Conservation (phyloP, 345 rosid genomes). For the Odontarrhena argentea region DNA sequence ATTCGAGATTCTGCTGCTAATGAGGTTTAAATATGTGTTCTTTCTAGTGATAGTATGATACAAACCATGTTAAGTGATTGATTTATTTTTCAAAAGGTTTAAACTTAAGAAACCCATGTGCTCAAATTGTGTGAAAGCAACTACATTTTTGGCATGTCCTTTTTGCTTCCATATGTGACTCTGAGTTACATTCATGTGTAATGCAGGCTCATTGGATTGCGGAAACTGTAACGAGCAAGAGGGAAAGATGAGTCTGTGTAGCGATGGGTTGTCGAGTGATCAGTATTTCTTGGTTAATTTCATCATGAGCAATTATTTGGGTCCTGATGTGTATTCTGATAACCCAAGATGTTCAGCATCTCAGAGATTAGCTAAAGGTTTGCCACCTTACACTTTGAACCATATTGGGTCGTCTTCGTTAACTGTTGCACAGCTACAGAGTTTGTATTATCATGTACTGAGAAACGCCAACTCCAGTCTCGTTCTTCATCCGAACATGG, state of each 20-base stretch:
- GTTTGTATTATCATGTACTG: constrained; percentile 53
- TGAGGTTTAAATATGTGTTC: not conserved
- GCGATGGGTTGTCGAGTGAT: constrained; percentile 37
- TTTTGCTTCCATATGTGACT: constrained; percentile 29
- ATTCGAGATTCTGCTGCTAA: constrained; percentile 7
- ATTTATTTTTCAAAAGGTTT: not conserved
- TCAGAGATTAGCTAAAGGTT: constrained; percentile 49
- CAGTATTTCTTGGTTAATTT: constrained; percentile 59
- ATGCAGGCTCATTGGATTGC: constrained; percentile 29
- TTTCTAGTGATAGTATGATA: not conserved
- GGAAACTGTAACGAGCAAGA: constrained; percentile 1
- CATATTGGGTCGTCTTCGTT: constrained; percentile 57
- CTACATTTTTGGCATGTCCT: constrained; percentile 24
- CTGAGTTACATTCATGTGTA: constrained; percentile 2
- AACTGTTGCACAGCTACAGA: constrained; percentile 50
- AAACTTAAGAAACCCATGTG: not conserved
- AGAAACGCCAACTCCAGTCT: constrained; percentile 50
- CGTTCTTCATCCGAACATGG: constrained; percentile 44
- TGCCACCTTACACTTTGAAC: constrained; percentile 56
- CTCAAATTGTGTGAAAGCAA: not conserved
- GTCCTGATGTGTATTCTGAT: constrained; percentile 71
- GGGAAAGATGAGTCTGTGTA: constrained; percentile 33
- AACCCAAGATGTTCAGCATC: constrained; percentile 59
- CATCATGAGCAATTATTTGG: constrained; percentile 59
- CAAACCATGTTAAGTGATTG: not conserved